A percentile compares a stretch with the other conserved stretches of the same genome.
Evolutionary conservation across 2,329 filamentous ascomycete species (phyloP).

Genomic region (Leptographium flavum): DNA sequence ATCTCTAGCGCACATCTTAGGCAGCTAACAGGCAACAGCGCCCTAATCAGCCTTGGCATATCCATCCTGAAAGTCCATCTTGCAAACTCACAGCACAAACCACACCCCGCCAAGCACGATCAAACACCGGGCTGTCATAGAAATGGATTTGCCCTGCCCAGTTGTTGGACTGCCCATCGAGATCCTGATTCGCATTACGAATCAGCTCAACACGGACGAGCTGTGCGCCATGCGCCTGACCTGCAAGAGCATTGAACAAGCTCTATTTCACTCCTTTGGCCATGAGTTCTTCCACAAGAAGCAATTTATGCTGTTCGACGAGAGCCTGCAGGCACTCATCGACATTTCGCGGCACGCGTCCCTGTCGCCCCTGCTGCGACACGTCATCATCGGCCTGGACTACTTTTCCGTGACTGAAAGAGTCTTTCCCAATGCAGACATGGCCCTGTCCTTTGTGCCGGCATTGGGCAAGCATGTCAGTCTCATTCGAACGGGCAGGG

Average conservation of each 20-base stretch:
- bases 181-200: conserved; percentile 40
- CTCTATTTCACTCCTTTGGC: conserved; percentile 40
- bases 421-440: neutral
- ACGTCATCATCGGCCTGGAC: conserved; percentile 36
- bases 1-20: too few species aligned
- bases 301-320: conserved; percentile 48
- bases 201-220: conserved; percentile 38
- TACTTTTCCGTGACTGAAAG: conserved; percentile 3
- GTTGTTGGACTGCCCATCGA: conserved; percentile 36
- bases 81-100: too few species aligned
- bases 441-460: neutral
- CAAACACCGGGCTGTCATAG: too few species aligned
- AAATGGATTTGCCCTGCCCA: neutral
- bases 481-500: conserved; percentile 28
- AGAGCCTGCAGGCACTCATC: conserved; percentile 39
- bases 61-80: too few species aligned
- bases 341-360: conserved; percentile 33
- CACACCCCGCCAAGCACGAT: too few species aligned
- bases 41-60: too few species aligned
- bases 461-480: conserved; percentile 13
- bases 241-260: conserved; percentile 38
- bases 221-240: conserved; percentile 38
- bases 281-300: conserved; percentile 50
- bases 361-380: conserved; percentile 23
- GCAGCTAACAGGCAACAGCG: too few species aligned